phyloP scores from a whole-genome alignment of 768 basidiomycete genomes.

The Mycena rosella region DNA sequence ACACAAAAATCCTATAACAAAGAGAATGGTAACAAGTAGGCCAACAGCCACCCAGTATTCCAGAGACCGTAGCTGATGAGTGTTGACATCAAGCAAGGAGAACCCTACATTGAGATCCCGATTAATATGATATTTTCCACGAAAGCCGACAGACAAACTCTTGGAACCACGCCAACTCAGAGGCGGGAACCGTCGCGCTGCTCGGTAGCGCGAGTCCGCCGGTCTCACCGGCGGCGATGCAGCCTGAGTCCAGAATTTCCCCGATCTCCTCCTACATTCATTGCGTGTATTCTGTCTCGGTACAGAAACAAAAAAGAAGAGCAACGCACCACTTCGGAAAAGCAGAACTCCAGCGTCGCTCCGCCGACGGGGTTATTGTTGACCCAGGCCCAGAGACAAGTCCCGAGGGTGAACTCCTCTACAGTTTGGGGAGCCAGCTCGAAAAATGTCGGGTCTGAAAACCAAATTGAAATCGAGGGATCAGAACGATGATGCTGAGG shows the following conservation, averaged over 20 bases:
- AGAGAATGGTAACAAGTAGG: no score
- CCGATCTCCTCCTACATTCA: neutral
- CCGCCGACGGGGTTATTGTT: constrained; percentile 17
- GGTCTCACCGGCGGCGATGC: constrained; percentile 1
- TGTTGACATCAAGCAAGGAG: no score
- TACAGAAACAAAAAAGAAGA: neutral
- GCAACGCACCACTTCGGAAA: neutral
- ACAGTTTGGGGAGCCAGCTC: constrained; percentile 3
- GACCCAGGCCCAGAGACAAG: constrained; percentile 23
- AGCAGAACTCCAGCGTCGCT: neutral
- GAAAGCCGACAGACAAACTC: neutral
- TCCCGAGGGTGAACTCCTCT: constrained; percentile 18
- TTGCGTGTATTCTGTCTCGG: neutral
- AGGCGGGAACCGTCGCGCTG: neutral
- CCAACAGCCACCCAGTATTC: no score
- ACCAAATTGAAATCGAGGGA: no score
- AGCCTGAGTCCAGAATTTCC: neutral
- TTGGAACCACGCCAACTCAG: neutral
- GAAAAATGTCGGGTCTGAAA: neutral
- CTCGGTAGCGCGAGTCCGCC: neutral
- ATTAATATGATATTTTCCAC: constrained; percentile 4
- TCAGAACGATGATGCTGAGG: neutral
- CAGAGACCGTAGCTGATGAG: no score
- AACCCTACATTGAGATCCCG: constrained; percentile 1
- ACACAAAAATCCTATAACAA: no score